Evolutionary conservation across 768 basidiomycete species (phyloP), one percentile per base, ranked within the genome.

Genomic region (Hemileccinum impolitum): DNA sequence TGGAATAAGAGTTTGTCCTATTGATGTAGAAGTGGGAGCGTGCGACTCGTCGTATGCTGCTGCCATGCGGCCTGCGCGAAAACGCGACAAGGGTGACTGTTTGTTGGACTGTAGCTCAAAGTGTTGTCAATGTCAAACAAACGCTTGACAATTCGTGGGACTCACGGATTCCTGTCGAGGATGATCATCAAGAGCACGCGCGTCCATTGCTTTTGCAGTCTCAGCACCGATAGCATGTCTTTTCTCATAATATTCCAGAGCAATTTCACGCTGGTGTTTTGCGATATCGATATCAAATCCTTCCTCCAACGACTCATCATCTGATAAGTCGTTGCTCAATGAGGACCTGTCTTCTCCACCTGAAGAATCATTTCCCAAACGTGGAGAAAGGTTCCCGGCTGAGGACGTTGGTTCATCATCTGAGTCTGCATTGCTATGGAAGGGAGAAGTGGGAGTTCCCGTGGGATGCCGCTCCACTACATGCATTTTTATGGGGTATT

Each of bases 201-300:
- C 69, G 43, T 70, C 68, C 72, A 86, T 74, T 10, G 75, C 78
- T 35, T 71, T 70, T 13, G 77, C 70, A 38, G 79, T 76, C 39
- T 76, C 77, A 34, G 76, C 70, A 1, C 81, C 80, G 43, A 90
- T 75, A 15, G 70, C 70, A 31, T 66, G 68, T 42, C 85, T 79
- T 61, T 81, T 85, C 54, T 75, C 68, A 62, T 84, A 74, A 59
- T 91, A 90, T 54, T 82, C 81, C 36, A 90, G 59, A 15, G 84
- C 81, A 55, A 90, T 76, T 62, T 90, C 87, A 25, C 87, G 82
- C 54, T 89, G 85, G 56, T 86, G 85, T 44, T 72, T 78, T 19
- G 79, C 84, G 42, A 71, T 73, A 54, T 87, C 80, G 28, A 82
- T 68, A 56, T 88, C 83, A 21, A 75, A 70, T 36, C 75, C 77